These are phyloP conservation scores for Cylindrotheca fusiformis DNA, from an alignment of 108 stramenopile genomes.

Conservation along the genomic window DNA sequence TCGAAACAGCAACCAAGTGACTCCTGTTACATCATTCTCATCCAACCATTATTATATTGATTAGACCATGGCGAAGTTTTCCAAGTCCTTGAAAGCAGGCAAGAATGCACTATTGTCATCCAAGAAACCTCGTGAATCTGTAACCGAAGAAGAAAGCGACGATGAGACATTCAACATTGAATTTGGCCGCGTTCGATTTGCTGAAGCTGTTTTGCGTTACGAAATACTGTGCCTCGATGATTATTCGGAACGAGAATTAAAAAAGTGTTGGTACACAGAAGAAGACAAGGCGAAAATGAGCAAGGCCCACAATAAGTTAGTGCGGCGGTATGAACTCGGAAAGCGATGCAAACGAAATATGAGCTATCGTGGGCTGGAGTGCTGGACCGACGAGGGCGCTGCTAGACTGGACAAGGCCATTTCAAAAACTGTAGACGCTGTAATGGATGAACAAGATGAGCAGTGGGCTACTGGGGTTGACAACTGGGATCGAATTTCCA, in stretches of 20 bases:
- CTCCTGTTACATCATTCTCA: no score
- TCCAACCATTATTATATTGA: no score
- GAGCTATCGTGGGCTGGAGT: constrained; percentile 34
- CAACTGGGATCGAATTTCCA: constrained; percentile 13
- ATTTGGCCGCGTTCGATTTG: constrained; percentile 8
- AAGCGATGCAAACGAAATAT: constrained; percentile 13
- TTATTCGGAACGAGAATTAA: constrained; percentile 19
- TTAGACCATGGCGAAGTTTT: no score
- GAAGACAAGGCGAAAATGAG: constrained; percentile 31
- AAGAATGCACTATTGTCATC: neutral
- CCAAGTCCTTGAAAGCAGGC: neutral
- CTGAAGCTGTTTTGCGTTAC: neutral
- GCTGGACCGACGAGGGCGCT: constrained; percentile 25
- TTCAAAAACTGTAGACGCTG: constrained; percentile 10
- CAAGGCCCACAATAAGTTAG: constrained; percentile 20
- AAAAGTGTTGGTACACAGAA: constrained; percentile 22
- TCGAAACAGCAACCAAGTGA: no score
- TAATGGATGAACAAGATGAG: constrained; percentile 40
- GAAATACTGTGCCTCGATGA: constrained; percentile 7
- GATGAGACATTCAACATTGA: no score
- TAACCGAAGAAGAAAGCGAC: no score
- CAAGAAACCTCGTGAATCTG: constrained; percentile 4
- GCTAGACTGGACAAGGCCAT: constrained; percentile 21
- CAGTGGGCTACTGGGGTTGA: constrained; percentile 25
- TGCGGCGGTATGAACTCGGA: constrained; percentile 14